These are phyloP conservation scores for Vitis rupestris DNA, from an alignment of 164 flowering plant species.

Conservation along the genomic window DNA sequence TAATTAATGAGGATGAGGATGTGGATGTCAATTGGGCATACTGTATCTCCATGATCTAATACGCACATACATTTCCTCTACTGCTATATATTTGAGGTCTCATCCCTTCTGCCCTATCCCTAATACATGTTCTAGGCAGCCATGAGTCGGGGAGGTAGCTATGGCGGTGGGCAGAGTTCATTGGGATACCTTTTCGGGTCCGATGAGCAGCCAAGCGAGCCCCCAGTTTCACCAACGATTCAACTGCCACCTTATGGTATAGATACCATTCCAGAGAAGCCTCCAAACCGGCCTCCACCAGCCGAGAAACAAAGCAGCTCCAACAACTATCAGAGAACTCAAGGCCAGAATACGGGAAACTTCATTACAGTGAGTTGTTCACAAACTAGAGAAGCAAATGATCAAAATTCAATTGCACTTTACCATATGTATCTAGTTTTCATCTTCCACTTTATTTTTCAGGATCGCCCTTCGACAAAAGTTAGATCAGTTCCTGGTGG, in stretches of 20 bases:
- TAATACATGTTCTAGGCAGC: not conserved
- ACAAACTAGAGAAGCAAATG: not conserved
- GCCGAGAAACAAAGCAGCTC: conserved; percentile 4
- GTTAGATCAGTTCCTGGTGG: conserved; percentile 42
- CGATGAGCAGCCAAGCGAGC: conserved; percentile 20
- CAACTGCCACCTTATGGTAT: conserved; percentile 26
- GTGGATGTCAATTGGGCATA: not conserved
- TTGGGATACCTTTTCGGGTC: conserved; percentile 36
- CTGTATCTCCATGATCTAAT: not conserved
- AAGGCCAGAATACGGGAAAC: conserved; percentile 35
- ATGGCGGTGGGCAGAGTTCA: conserved; percentile 38
- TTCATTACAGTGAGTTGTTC: conserved; percentile 28
- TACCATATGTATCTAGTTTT: not conserved
- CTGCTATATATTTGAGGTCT: conserved; percentile 15
- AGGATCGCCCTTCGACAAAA: conserved; percentile 43
- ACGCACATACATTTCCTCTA: not conserved
- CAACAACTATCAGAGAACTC: conserved; percentile 31
- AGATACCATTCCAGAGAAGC: conserved; percentile 16
- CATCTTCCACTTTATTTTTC: not conserved
- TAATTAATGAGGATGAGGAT: not conserved
- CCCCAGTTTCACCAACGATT: conserved; percentile 9
- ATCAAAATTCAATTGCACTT: not conserved
- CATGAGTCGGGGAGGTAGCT: conserved; percentile 41
- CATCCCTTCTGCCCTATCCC: not conserved
- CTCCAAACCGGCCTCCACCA: not conserved